Base-by-base conservation (phyloP, 164 flowering plant genomes). In the Malania oleifera region DNA sequence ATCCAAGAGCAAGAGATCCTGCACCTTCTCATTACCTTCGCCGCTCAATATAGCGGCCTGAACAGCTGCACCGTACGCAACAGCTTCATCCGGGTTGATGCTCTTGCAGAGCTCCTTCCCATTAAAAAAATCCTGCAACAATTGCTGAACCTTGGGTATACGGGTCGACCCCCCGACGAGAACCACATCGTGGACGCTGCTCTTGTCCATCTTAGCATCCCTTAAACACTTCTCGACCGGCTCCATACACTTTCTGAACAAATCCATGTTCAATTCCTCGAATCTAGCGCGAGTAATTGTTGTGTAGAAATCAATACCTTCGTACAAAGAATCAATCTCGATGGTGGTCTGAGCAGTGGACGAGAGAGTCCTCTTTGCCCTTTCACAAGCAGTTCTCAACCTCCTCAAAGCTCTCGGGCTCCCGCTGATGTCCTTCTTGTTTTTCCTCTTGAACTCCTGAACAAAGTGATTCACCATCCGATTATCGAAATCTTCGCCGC, bases 161-260 rank as follows among this genome's bases (percentile, higher is more conserved):
- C 80, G 65, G 5, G 80, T 73, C 10, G 77, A 76, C 0, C 80
- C 80, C 38, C 80, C 80, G 38, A 68, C 73, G 7, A 76, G 75
- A 7, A 76, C 77, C 24, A 76, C 75, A 54, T 76, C 80, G 47
- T 76, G 67, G 35, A 76, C 73, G 6, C 2, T 59, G 56, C 65
- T 71, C 52, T 73, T 77, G 65, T 73, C 78, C 60, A 76, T 73
- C 65, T 73, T 73, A 0, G 77, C 77, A 60, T 77, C 80, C 54
- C 70, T 56, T 67, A 77, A 55, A 48, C 80, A 77, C 59, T 77
- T 71, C 67, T 66, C 73, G 5, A 77, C 80, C 0, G 75, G 71
- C 62, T 76, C 80, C 77, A 77, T 73, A 48, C 77, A 77, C 63
- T 70, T 77, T 38, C 68, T 63, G 54, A 77, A 77, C 38, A 77